These are phyloP conservation scores for Clavariopsis aquatica DNA, from an alignment of 495 filamentous ascomycete genomes.

Conservation along the genomic window DNA sequence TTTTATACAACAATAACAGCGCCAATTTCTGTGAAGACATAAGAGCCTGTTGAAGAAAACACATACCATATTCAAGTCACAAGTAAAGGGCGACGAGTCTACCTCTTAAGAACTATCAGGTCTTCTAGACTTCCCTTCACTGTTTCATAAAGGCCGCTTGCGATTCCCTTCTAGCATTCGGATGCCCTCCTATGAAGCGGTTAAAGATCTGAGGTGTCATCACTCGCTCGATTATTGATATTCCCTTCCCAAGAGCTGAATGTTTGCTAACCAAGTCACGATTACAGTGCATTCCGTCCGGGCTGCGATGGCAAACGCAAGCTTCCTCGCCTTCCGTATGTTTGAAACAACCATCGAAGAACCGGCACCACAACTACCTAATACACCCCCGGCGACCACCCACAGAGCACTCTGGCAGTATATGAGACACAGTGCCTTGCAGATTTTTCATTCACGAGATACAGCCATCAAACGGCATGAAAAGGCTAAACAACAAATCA, in stretches of 20 bases:
- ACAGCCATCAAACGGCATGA: slow-evolving; percentile 53
- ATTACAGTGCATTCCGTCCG: slow-evolving; percentile 66
- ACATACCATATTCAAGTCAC: no score
- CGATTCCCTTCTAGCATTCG: no score
- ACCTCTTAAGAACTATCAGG: no score
- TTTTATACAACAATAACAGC: no score
- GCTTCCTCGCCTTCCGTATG: slow-evolving; percentile 81
- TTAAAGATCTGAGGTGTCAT: no score
- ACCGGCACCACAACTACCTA: background rate
- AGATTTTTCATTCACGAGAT: slow-evolving; percentile 49
- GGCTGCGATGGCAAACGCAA: slow-evolving; percentile 76
- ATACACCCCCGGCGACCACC: slow-evolving; percentile 29
- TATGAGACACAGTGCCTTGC: slow-evolving; percentile 59
- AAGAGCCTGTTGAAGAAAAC: no score
- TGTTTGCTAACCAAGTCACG: background rate
- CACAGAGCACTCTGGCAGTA: slow-evolving; percentile 64
- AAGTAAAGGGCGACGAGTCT: no score
- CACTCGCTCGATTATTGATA: no score
- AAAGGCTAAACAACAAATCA: slow-evolving; percentile 53
- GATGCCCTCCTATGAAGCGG: no score
- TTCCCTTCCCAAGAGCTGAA: background rate
- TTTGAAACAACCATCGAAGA: slow-evolving; percentile 32
- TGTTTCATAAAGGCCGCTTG: no score
- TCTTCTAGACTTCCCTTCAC: no score
- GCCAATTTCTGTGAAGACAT: no score